Conservation (phyloP, 306 rosid species). For the Cucurbita moschata region DNA sequence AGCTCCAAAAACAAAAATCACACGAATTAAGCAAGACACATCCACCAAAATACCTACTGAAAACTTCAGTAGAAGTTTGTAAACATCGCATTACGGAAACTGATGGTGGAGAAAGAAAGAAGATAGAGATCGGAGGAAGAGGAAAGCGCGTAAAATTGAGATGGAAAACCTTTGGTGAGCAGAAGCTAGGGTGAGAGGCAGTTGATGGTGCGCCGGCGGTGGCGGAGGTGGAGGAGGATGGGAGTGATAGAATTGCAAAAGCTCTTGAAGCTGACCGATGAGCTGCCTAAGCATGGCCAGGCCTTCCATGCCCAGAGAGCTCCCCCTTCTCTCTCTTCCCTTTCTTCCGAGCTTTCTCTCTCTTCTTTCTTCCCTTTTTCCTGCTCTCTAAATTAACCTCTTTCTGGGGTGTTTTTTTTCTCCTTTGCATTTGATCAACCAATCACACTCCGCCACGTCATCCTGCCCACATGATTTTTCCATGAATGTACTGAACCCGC, state of each 20-base stretch:
- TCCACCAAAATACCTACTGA: background rate
- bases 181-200: conserved; percentile 14
- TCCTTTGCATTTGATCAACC: background rate
- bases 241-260: conserved; percentile 34
- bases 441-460: conserved; percentile 23
- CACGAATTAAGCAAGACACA: background rate
- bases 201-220: conserved; percentile 11
- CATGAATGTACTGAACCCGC: conserved; percentile 17
- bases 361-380: background rate
- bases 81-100: background rate
- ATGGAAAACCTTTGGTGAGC: conserved; percentile 32
- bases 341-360: background rate
- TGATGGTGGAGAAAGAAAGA: background rate
- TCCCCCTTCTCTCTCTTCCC: background rate
- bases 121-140: conserved; percentile 19
- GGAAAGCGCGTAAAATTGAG: background rate
- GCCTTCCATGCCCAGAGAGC: conserved; percentile 51
- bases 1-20: background rate
- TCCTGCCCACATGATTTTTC: conserved; percentile 1
- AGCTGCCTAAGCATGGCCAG: conserved; percentile 71
- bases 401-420: background rate
- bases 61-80: background rate
- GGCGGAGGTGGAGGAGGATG: conserved; percentile 8
- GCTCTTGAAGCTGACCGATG: conserved; percentile 69
- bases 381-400: background rate